Evolutionary conservation across 768 basidiomycete species (phyloP).

Genomic region (Mycena rosella): DNA sequence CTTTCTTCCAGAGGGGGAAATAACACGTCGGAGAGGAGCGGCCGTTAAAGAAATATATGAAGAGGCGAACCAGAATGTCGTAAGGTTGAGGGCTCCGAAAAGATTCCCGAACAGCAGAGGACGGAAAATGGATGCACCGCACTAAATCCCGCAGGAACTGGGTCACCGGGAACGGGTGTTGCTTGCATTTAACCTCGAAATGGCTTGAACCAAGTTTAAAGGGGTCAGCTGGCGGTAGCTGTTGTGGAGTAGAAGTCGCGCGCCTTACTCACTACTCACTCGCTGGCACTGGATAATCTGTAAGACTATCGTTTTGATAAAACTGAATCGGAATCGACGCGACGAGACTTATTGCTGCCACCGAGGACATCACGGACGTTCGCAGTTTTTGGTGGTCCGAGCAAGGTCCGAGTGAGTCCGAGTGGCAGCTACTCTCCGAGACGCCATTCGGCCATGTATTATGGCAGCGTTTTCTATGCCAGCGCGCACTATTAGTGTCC

Average conservation of each 20-base stretch:
- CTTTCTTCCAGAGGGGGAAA: conserved; percentile 1
- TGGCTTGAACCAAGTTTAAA: background rate
- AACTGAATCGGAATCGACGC: background rate
- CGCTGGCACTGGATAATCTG: no score
- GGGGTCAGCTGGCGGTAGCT: background rate
- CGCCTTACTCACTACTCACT: no score
- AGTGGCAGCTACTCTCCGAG: conserved; percentile 16
- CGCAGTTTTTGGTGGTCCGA: background rate
- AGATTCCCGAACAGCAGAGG: background rate
- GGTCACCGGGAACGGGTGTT: no score
- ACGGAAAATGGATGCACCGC: background rate
- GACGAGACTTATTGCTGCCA: no score
- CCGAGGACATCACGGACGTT: background rate
- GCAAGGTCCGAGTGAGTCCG: background rate
- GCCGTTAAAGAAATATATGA: background rate
- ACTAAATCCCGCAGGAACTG: background rate
- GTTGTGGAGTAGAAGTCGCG: no score
- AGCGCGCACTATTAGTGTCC: no score
- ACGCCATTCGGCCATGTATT: background rate
- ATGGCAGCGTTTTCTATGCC: background rate
- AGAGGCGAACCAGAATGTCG: background rate
- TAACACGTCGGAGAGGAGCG: background rate
- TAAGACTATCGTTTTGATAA: background rate
- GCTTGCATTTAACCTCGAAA: background rate
- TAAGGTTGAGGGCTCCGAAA: background rate